Conservation (phyloP, 2,329 filamentous ascomycete species). For the Pseudogymnoascus sp. region DNA sequence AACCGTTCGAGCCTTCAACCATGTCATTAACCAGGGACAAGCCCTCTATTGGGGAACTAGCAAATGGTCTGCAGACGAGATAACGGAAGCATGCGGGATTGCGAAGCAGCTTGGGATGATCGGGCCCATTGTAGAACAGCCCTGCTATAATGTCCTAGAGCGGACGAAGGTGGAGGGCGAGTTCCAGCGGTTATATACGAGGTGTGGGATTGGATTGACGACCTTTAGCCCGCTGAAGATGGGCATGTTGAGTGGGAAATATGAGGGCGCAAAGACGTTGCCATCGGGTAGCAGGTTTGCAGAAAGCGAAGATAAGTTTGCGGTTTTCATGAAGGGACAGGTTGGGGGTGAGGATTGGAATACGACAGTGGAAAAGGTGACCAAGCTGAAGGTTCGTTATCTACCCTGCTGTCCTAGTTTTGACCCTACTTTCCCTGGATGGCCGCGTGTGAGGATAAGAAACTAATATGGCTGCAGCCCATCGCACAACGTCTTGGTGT, state of each 20-base stretch:
- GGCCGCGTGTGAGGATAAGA: constrained; percentile 9
- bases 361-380: constrained; percentile 31
- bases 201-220: constrained; percentile 51
- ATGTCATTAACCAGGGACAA: constrained; percentile 46
- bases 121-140: constrained; percentile 57
- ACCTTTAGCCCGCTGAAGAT: constrained; percentile 51
- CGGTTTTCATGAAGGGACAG: constrained; percentile 34
- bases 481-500: constrained; percentile 53
- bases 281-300: constrained; percentile 49
- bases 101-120: constrained; percentile 52
- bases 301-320: constrained; percentile 40
- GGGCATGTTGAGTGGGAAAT: constrained; percentile 57
- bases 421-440: background rate
- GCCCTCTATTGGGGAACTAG: constrained; percentile 59
- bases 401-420: background rate
- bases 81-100: constrained; percentile 49
- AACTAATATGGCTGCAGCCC: constrained; percentile 22
- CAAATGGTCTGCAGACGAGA: constrained; percentile 53
- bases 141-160: constrained; percentile 54
- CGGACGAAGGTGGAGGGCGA: constrained; percentile 54
- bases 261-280: constrained; percentile 47
- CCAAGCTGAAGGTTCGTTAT: constrained; percentile 33
- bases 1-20: constrained; percentile 48
- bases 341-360: constrained; percentile 32
- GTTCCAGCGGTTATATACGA: constrained; percentile 49